Evolutionary conservation across 306 rosid genomes (phyloP).

Genomic region (Cucumis melo): DNA sequence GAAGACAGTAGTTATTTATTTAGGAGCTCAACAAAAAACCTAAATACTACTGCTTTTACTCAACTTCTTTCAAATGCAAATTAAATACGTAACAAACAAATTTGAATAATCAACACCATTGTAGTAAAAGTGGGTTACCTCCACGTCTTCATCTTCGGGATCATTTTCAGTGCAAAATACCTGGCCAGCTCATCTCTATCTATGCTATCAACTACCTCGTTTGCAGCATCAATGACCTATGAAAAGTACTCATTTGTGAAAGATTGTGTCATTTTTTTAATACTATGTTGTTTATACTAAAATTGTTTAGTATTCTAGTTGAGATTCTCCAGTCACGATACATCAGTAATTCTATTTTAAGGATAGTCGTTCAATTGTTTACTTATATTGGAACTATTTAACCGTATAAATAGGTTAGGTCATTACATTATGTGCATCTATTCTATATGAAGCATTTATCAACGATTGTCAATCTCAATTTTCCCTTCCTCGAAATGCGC

Average conservation of each 20-base stretch:
- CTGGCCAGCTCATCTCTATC: conserved; percentile 71
- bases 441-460: not conserved
- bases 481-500: not conserved
- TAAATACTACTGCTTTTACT: not conserved
- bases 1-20: not conserved
- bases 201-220: conserved; percentile 63
- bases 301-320: not conserved
- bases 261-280: not conserved
- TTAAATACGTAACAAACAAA: not conserved
- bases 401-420: not conserved
- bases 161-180: conserved; percentile 52
- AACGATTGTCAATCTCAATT: not conserved
- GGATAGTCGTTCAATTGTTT: not conserved
- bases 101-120: not conserved
- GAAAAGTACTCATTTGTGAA: not conserved
- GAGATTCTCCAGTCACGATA: not conserved
- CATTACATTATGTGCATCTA: not conserved
- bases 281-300: not conserved
- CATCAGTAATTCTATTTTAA: not conserved
- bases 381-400: not conserved
- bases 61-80: not conserved
- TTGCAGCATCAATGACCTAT: conserved; percentile 80
- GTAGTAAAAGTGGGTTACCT: conserved; percentile 38
- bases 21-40: not conserved
- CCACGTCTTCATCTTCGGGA: conserved; percentile 82